Conservation (phyloP, 73 alveolate species). For the Tetrahymena thermophila region DNA sequence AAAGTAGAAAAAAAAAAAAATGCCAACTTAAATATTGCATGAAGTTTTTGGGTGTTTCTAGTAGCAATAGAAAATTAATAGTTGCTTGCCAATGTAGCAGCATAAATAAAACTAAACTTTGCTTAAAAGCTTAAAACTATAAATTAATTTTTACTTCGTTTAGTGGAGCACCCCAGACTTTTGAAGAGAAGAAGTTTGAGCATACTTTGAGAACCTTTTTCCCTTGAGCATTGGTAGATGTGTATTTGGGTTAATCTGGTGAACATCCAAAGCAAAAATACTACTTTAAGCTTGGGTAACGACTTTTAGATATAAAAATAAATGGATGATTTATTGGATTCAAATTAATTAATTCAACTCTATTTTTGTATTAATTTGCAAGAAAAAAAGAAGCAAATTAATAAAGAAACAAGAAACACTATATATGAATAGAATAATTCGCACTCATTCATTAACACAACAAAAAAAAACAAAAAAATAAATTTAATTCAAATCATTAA, state of each 20-base stretch:
- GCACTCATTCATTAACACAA: neutral
- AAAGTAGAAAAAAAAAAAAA: too few species aligned
- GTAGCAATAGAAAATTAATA: too few species aligned
- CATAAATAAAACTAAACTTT: neutral
- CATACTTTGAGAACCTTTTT: neutral
- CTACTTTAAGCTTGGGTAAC: neutral
- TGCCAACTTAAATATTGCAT: neutral
- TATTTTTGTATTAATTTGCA: neutral
- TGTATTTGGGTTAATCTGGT: neutral
- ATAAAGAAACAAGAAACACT: neutral
- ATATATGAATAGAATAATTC: neutral
- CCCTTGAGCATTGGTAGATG: neutral
- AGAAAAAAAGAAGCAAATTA: neutral
- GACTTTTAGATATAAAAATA: neutral
- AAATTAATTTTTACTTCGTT: neutral
- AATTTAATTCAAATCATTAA: neutral
- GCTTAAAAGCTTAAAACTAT: neutral
- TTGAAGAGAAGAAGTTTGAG: neutral
- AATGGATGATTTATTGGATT: neutral
- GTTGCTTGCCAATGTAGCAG: neutral
- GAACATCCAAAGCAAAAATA: neutral
- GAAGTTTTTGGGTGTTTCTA: neutral
- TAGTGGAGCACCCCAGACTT: neutral
- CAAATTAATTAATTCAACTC: neutral
- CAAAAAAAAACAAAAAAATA: too few species aligned